These are phyloP conservation scores for Trametes versicolor DNA, from an alignment of 1,284 basidiomycete genomes.

Conservation along the genomic window DNA sequence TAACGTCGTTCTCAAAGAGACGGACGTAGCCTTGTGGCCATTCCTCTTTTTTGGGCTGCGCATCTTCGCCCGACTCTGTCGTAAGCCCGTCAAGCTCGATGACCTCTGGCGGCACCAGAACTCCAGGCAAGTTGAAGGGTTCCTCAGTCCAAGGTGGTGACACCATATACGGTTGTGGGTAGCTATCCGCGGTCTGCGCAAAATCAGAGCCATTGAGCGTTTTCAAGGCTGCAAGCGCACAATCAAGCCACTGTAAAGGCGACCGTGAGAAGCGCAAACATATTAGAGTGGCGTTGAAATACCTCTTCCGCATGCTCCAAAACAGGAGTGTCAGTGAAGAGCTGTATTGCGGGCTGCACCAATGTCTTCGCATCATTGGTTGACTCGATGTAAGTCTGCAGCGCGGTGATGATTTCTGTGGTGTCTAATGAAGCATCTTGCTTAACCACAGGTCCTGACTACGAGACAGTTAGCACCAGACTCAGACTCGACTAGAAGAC, in stretches of 20 bases:
- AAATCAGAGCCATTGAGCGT: conserved; percentile 66
- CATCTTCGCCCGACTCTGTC: conserved; percentile 69
- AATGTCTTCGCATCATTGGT: conserved; percentile 65
- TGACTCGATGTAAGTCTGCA: conserved; percentile 73
- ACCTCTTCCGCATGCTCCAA: conserved; percentile 71
- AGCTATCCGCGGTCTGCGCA: conserved; percentile 59
- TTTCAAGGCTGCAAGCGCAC: conserved; percentile 64
- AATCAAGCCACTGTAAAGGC: conserved; percentile 65
- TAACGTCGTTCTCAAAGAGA: conserved; percentile 84
- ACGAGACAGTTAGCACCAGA: background rate
- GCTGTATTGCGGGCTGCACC: conserved; percentile 63
- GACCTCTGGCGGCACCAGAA: conserved; percentile 89
- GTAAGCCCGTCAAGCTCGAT: conserved; percentile 80
- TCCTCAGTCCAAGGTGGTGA: conserved; percentile 56
- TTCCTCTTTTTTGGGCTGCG: conserved; percentile 78
- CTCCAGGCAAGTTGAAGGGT: conserved; percentile 77
- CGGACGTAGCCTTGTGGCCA: conserved; percentile 78
- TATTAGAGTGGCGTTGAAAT: conserved; percentile 1
- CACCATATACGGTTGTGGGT: conserved; percentile 74
- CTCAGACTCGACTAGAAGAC: background rate
- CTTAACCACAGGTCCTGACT: conserved; percentile 72
- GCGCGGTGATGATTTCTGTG: conserved; percentile 69
- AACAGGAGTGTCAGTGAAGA: conserved; percentile 54
- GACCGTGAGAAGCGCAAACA: background rate
- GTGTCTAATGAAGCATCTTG: conserved; percentile 59